Conservation (phyloP, 2,329 filamentous ascomycete genomes). For the Zasmidium angulare region DNA sequence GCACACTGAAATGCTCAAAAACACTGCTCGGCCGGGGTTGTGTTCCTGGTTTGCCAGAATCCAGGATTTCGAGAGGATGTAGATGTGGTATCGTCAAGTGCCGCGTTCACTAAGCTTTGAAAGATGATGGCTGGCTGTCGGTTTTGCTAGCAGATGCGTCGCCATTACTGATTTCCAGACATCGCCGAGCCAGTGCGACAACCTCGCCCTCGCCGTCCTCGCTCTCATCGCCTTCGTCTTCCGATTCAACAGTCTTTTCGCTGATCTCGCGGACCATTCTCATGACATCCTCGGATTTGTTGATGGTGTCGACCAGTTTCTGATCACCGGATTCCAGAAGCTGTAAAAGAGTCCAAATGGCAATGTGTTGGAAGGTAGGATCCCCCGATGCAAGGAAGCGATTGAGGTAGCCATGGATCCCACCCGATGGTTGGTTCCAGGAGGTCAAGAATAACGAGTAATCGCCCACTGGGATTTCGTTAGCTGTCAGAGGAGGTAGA, state of each 20-base stretch:
- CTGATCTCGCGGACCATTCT: slow-evolving; percentile 89
- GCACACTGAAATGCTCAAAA: not conserved
- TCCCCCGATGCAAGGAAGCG: slow-evolving; percentile 93
- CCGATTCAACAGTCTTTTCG: slow-evolving; percentile 81
- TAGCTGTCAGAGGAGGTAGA: slow-evolving; percentile 22
- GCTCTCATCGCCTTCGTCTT: slow-evolving; percentile 80
- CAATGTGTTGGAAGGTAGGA: slow-evolving; percentile 97
- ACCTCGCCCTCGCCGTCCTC: slow-evolving; percentile 93
- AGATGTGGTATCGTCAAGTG: not conserved
- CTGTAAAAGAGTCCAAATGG: slow-evolving; percentile 95
- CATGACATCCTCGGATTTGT: slow-evolving; percentile 86
- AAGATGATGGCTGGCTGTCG: slow-evolving; percentile 23
- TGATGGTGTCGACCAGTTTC: slow-evolving; percentile 82
- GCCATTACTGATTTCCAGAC: slow-evolving; percentile 61
- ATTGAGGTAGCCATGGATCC: slow-evolving; percentile 91
- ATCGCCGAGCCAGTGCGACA: slow-evolving; percentile 84
- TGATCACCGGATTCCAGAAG: slow-evolving; percentile 93
- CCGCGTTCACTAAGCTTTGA: slow-evolving; percentile 19
- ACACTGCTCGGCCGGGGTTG: not conserved
- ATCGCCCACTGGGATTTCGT: slow-evolving; percentile 71
- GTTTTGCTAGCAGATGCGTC: slow-evolving; percentile 16
- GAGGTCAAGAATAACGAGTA: slow-evolving; percentile 95
- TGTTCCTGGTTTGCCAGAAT: not conserved
- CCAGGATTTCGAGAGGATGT: not conserved
- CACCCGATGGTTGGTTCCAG: slow-evolving; percentile 88